Conservation (phyloP, 1,284 basidiomycete species). For the Fomitopsis schrenkii region DNA sequence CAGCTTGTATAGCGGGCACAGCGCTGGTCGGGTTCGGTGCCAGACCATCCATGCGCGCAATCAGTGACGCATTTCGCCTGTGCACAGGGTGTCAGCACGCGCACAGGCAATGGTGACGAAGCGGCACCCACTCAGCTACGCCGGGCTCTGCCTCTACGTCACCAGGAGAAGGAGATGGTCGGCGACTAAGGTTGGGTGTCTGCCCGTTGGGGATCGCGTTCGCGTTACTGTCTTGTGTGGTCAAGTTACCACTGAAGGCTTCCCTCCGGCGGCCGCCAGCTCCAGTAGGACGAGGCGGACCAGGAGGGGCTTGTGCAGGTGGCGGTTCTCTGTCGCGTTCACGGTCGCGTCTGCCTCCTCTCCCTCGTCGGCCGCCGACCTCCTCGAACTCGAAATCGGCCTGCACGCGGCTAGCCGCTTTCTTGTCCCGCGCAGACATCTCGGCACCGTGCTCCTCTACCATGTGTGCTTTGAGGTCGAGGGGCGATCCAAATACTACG, state of each 20-base stretch:
- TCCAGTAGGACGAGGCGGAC: conserved; percentile 26
- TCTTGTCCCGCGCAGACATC: conserved; percentile 76
- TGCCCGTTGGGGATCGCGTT: conserved; percentile 10
- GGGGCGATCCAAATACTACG: conserved; percentile 84
- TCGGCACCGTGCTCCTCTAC: conserved; percentile 82
- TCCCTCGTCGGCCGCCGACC: conserved; percentile 38
- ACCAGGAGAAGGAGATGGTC: conserved; percentile 38
- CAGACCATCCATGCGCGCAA: conserved; percentile 63
- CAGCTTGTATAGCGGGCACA: conserved; percentile 73
- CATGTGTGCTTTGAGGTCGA: conserved; percentile 93
- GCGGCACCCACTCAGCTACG: conserved; percentile 40
- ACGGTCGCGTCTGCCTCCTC: conserved; percentile 35
- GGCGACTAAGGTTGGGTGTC: conserved; percentile 25
- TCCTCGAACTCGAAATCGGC: conserved; percentile 80
- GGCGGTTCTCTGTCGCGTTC: conserved; percentile 49
- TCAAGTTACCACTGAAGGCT: conserved; percentile 65
- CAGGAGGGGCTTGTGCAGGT: conserved; percentile 30
- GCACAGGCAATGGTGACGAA: background rate
- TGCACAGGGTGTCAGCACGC: conserved; percentile 4
- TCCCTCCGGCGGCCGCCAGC: conserved; percentile 41
- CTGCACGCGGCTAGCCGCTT: conserved; percentile 75
- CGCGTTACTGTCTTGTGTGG: conserved; percentile 34
- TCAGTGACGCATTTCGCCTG: conserved; percentile 70
- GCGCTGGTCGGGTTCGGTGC: conserved; percentile 73
- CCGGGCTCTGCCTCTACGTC: conserved; percentile 50